Base-by-base conservation (phyloP, 805 yeast genomes). In the Pichia thaimueangensis region DNA sequence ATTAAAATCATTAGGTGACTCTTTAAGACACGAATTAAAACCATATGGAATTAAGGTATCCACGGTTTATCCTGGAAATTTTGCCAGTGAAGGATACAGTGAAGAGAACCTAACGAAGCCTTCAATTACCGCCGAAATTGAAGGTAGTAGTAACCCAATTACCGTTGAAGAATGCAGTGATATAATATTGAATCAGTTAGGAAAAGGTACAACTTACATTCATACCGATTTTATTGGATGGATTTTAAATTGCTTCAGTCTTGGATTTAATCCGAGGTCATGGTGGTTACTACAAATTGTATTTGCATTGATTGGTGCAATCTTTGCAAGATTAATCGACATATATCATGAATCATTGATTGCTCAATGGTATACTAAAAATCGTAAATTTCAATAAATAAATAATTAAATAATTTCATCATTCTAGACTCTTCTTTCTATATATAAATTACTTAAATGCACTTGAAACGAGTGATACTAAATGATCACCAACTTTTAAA, bases 91-190 rank as follows among this genome's bases (percentile, higher is more conserved):
- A 60, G 99, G 98, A 0, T 93, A 62, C 56, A 74, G 65, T 3
- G 78, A 79, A 45, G 99, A 93, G 60, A 82, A 89, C 57, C 62
- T 64, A 43, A 82, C 94, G 3, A 93, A 93, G 59, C 97, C 98
- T 0, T 74, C 70, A 9, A 86, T 93, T 43, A 88, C 97, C 1
- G 76, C 70, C 49, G 63, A 63, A 25, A 86, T 93, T 27, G 98
- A 93, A 61, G 98, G 97, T 1, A 71, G 94, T 1, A 82, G 94
- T 5, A 59, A 55, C 5, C 78, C 96, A 1, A 80, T 86, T 8
- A 54, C 79, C 1, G 81, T 84, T 8, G 80, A 74, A 15, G 67
- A 68, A 35, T 87, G 94, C 55, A 82, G 91, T 9, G 67, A 69
- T 16, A 68, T 72, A 8, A 71, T 93, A 1, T 53, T 86, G 13